Evolutionary conservation across 108 stramenopile species (phyloP).

Genomic region (Cyclotella distinguenda): DNA sequence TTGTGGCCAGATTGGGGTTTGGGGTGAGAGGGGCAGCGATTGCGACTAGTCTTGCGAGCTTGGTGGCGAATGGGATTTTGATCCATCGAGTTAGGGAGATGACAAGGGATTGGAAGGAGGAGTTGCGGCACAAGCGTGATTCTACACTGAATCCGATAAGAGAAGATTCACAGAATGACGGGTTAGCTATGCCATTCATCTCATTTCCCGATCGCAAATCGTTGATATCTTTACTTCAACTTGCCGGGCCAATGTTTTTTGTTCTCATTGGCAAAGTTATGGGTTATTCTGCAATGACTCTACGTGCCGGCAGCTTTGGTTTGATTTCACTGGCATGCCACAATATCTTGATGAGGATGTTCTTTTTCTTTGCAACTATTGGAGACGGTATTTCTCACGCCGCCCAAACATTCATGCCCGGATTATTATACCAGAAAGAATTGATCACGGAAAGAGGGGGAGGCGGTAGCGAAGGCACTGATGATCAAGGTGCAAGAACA

Average conservation of each 20-base stretch:
- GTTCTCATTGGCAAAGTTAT: slow-evolving; percentile 74
- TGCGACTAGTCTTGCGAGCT: slow-evolving; percentile 66
- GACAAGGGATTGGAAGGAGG: slow-evolving; percentile 56
- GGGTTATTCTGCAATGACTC: slow-evolving; percentile 77
- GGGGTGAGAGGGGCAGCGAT: slow-evolving; percentile 73
- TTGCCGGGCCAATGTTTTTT: slow-evolving; percentile 87
- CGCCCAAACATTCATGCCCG: slow-evolving; percentile 89
- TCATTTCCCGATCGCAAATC: slow-evolving; percentile 60
- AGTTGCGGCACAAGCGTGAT: slow-evolving; percentile 13
- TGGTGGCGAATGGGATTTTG: slow-evolving; percentile 54
- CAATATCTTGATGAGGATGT: slow-evolving; percentile 86
- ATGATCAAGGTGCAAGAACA: slow-evolving; percentile 30
- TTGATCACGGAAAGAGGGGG: slow-evolving; percentile 16
- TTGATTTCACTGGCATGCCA: slow-evolving; percentile 77
- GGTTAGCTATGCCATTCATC: slow-evolving; percentile 47
- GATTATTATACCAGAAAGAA: slow-evolving; percentile 49
- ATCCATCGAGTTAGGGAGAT: slow-evolving; percentile 48
- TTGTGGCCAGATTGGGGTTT: slow-evolving; percentile 52
- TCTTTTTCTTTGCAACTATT: slow-evolving; percentile 92
- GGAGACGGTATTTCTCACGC: slow-evolving; percentile 86
- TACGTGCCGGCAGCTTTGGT: slow-evolving; percentile 75
- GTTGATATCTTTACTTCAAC: slow-evolving; percentile 56
- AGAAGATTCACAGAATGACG: neutral
- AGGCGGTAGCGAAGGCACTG: neutral
- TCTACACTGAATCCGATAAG: neutral